Evolutionary conservation across 73 alveolate genomes (phyloP).

Genomic region (Blepharisma japonicum): DNA sequence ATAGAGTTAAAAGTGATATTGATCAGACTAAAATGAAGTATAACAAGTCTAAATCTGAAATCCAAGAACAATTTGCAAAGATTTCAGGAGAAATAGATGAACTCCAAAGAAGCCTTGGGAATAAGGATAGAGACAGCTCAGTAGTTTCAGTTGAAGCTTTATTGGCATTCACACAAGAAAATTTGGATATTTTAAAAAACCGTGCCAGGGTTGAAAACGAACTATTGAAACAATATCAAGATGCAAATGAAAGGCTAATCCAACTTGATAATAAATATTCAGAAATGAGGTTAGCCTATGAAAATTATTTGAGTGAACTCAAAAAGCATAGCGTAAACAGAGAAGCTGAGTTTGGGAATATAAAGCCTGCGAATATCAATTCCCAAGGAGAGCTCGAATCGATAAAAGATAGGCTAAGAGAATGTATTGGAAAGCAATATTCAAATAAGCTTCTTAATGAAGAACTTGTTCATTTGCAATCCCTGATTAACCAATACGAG

Average conservation of each 20-base stretch:
- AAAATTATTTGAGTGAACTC: not conserved
- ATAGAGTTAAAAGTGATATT: not conserved
- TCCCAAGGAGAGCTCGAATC: not conserved
- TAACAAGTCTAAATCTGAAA: not conserved
- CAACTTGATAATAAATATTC: slow-evolving; percentile 2
- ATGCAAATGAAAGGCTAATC: slow-evolving; percentile 2
- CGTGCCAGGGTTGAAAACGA: not conserved
- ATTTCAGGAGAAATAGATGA: not conserved
- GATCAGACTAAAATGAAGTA: not conserved
- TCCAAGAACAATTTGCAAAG: not conserved
- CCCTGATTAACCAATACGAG: not conserved
- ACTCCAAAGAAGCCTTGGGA: not conserved
- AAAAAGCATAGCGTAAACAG: not conserved
- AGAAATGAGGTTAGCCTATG: not conserved
- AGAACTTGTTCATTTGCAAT: not conserved
- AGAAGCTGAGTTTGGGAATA: not conserved
- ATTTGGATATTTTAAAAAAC: not conserved
- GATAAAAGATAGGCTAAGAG: not conserved
- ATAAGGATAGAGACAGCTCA: not conserved
- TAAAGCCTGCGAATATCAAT: not conserved
- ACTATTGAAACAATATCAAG: not conserved
- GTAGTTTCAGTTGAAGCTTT: slow-evolving; percentile 1
- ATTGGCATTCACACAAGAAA: not conserved
- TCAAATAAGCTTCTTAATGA: not conserved
- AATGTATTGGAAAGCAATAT: not conserved